Base-by-base conservation (phyloP, 2,329 filamentous ascomycete species). In the Botryotinia narcissicola region DNA sequence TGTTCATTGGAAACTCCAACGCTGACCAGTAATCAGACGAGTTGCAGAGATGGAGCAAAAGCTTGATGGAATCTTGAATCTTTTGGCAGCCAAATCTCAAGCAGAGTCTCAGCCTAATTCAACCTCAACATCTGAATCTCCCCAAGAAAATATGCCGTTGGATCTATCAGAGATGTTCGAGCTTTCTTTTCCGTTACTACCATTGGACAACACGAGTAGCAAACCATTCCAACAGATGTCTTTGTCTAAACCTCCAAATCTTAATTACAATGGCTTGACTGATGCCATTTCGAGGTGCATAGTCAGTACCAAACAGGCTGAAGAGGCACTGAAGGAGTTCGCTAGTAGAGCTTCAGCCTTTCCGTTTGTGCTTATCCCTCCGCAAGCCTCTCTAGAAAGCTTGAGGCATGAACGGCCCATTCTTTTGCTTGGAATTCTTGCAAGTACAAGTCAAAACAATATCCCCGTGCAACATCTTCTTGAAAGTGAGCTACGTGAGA, bases 401-500 rank as follows among this genome's bases (percentile, higher is more conserved):
- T 6, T 80, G 86, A 10, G 80, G 78, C 0, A 81, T 80, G 0
- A 83, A 83, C 82, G 83, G 40, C 88, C 88, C 0, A 88, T 89
- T 76, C 80, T 89, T 29, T 78, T 90, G 51, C 79, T 90, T 20
- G 85, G 87, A 3, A 85, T 89, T 29, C 80, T 90, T 1, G 84
- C 87, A 2, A 84, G 85, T 1, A 86, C 86, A 48, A 84, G 83
- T 1, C 84, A 85, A 44, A 82, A 78, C 18, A 85, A 85, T n/a
- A 77, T 86, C 35, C 85, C 87, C 75, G 84, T 87, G 0, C 86
- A 89, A 72, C 84, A 80, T 22, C 81, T 87, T 4, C 88, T 90
- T 62, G 88, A 89, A 42, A 85, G 86, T 67, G 88, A 90, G 79
- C 87, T 90, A 69, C 83, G 87, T 44, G 88, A 88, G 77, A 83